Evolutionary conservation across 768 basidiomycete genomes (phyloP).

Genomic region (Mycena epipterygia): DNA sequence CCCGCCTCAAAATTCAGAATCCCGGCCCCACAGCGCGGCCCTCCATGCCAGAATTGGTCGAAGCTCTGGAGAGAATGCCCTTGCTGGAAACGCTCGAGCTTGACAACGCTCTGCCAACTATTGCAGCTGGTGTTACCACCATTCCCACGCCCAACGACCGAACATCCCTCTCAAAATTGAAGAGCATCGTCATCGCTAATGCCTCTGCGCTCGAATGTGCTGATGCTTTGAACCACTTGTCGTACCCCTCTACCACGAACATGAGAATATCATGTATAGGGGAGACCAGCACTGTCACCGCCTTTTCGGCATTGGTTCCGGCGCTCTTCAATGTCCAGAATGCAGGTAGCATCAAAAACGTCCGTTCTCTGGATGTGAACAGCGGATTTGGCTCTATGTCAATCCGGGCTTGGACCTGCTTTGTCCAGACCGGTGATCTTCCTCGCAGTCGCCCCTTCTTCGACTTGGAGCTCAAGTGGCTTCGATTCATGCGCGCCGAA

Average conservation of each 20-base stretch:
- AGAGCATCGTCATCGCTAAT: constrained; percentile 35
- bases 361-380: constrained; percentile 13
- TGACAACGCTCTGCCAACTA: constrained; percentile 48
- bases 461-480: constrained; percentile 45
- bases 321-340: constrained; percentile 12
- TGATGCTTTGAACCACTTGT: constrained; percentile 40
- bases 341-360: not conserved
- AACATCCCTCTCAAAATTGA: constrained; percentile 40
- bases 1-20: constrained; percentile 52
- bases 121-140: constrained; percentile 31
- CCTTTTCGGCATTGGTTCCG: constrained; percentile 7
- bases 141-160: constrained; percentile 24
- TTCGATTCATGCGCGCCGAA: constrained; percentile 20
- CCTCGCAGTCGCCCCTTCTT: constrained; percentile 27
- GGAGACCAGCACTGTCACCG: not conserved
- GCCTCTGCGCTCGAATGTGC: constrained; percentile 42
- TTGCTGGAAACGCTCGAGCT: constrained; percentile 50
- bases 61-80: constrained; percentile 51
- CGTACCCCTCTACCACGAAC: constrained; percentile 14
- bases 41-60: constrained; percentile 47
- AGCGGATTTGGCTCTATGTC: constrained; percentile 8
- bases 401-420: constrained; percentile 26
- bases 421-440: constrained; percentile 7
- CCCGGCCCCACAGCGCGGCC: constrained; percentile 44
- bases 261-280: constrained; percentile 16